Evolutionary conservation across 1,284 basidiomycete species (phyloP).

Genomic region (Apiotrichum gracile): DNA sequence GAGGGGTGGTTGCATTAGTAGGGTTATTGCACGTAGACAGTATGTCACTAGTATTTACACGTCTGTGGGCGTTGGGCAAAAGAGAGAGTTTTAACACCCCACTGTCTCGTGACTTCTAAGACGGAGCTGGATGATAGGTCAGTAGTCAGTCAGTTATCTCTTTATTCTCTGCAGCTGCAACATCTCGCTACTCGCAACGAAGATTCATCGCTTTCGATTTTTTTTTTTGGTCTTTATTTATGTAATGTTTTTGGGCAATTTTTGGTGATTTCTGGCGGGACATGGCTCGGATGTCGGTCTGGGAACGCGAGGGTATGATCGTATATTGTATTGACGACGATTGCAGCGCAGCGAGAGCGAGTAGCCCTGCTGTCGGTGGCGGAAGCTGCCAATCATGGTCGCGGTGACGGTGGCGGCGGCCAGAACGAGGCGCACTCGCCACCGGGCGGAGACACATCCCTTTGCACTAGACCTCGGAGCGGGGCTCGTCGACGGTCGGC

Average conservation of each 20-base stretch:
- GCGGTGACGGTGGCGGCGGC: too few species aligned
- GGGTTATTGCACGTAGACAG: too few species aligned
- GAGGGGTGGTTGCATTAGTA: background rate
- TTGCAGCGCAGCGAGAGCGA: too few species aligned
- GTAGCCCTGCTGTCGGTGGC: too few species aligned
- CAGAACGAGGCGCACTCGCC: background rate
- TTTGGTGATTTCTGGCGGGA: background rate
- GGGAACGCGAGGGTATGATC: background rate
- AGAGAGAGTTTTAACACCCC: too few species aligned
- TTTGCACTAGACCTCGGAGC: background rate
- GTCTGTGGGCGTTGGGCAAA: background rate
- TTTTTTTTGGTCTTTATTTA: background rate
- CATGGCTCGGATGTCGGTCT: background rate
- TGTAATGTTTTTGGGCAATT: background rate
- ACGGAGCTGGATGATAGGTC: too few species aligned
- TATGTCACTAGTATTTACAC: too few species aligned
- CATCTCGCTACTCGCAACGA: conserved; percentile 1
- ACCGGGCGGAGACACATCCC: background rate
- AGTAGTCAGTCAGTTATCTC: too few species aligned
- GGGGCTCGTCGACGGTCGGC: background rate
- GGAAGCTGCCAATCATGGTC: too few species aligned
- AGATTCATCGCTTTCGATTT: conserved; percentile 2
- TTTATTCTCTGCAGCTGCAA: background rate
- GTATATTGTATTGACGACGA: too few species aligned
- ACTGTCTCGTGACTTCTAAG: background rate